phyloP scores from a whole-genome alignment of 257 asterid genomes.

The Solanum sejunctum region DNA sequence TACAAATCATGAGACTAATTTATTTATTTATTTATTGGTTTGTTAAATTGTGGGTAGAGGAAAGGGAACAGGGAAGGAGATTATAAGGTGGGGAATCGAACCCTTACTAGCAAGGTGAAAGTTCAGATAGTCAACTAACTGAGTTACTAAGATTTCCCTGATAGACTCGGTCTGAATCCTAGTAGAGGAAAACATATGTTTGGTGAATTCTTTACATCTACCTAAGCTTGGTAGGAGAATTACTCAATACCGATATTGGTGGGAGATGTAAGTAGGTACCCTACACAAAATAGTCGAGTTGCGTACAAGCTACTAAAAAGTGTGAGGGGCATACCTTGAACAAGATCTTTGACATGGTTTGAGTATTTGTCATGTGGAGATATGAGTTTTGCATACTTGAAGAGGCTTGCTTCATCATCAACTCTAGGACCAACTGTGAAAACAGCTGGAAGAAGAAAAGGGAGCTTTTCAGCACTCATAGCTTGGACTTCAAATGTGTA shows the following conservation, averaged over 20 bases:
- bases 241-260: not conserved
- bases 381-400: constrained; percentile 51
- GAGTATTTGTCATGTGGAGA: constrained; percentile 54
- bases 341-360: constrained; percentile 44
- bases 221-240: not conserved
- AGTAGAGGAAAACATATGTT: not conserved
- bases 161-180: not conserved
- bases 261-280: not conserved
- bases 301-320: not conserved
- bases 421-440: constrained; percentile 58
- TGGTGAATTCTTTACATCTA: not conserved
- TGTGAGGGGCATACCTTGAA: constrained; percentile 19
- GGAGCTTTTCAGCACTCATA: constrained; percentile 70
- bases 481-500: constrained; percentile 72
- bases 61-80: too few relatives aligned
- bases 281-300: not conserved
- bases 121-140: too few relatives aligned
- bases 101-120: too few relatives aligned
- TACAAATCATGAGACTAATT: too few relatives aligned
- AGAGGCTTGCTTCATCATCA: constrained; percentile 28
- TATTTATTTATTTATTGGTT: too few relatives aligned
- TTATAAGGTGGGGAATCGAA: too few relatives aligned
- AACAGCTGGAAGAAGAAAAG: constrained; percentile 60
- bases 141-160: too few relatives aligned
- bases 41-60: too few relatives aligned